These are phyloP conservation scores for Rutstroemia sp. DNA, from an alignment of 2,329 filamentous ascomycete species.

Conservation along the genomic window DNA sequence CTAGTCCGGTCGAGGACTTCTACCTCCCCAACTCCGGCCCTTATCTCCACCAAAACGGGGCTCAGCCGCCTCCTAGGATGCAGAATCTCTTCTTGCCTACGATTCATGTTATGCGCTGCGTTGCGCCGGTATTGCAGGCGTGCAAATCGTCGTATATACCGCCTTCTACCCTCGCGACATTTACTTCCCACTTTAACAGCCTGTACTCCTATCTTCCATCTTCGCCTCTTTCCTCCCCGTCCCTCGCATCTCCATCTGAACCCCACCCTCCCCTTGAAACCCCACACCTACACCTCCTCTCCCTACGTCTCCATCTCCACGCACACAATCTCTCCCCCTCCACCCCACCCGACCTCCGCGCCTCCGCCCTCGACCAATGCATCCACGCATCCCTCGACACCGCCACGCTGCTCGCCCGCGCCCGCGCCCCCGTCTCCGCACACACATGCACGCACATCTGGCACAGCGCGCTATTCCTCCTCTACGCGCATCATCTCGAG, in stretches of 20 bases:
- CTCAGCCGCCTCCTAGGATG: conserved; percentile 43
- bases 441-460: conserved; percentile 80
- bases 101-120: conserved; percentile 74
- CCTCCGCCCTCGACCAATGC: conserved; percentile 70
- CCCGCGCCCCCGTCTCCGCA: conserved; percentile 47
- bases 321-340: conserved; percentile 77
- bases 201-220: conserved; percentile 41
- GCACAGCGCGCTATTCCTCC: conserved; percentile 74
- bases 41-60: conserved; percentile 38
- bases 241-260: conserved; percentile 58
- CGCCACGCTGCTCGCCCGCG: conserved; percentile 64
- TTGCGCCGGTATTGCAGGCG: conserved; percentile 64
- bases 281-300: conserved; percentile 71
- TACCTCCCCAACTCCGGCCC: conserved; percentile 53
- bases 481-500: conserved; percentile 66
- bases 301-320: conserved; percentile 77
- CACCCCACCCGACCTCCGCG: conserved; percentile 58
- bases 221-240: conserved; percentile 67
- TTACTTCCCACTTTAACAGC: conserved; percentile 67
- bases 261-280: conserved; percentile 68
- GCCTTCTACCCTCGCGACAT: conserved; percentile 60
- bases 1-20: conserved; percentile 74
- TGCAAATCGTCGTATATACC: conserved; percentile 62
- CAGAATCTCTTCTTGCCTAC: conserved; percentile 65
- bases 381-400: conserved; percentile 70